Base-by-base conservation (phyloP, 1,284 basidiomycete species). In the Microbotryum intermedium region DNA sequence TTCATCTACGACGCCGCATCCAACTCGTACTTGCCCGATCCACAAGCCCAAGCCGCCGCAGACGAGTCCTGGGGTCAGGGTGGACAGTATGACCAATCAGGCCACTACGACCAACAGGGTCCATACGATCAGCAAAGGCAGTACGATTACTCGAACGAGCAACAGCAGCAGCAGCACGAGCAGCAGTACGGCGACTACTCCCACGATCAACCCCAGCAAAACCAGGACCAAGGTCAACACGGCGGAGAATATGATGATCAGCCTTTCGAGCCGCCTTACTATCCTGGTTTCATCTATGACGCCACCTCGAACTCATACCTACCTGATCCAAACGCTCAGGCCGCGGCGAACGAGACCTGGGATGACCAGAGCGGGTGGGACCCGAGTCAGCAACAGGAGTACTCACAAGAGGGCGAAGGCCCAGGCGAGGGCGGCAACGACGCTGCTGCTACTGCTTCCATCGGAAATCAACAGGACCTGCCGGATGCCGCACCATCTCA, bases 231-330 rank as follows among this genome's bases (percentile, higher is more conserved):
- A 26, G 13, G 57, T 8, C 34, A 53, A 30, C 43, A 54, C 39
- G 29, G 42, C 2, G 44, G 58, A 25, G 55, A 60, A n/a, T n/a
- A 45, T 23, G 50, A 53, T 26, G 39, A 53, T 30, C 54, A 58
- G 26, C 30, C 25, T 29, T 56, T 53, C 43, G 63, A 64, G n/a
- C 47, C 50, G 5, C 60, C 60, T 2, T 49, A 53, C 58, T 67
- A 67, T 47, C 66, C 66, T 8, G 66, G 66, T 23, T 67, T 58
- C 59, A 23, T 62, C 28, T 67, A 65, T 59, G 59, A 65, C 54
- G 48, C 53, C 18, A 48, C 58, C 4, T 55, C 60, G 18, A 65
- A 65, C 49, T 59, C 58, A 26, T 67, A 67, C 57, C 25, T 59
- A 23, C 51, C 63, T 23, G 66, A 67, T 30, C 53, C 60, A 23